Base-by-base conservation (phyloP, 2,329 filamentous ascomycete species). In the Daldinia sp. region DNA sequence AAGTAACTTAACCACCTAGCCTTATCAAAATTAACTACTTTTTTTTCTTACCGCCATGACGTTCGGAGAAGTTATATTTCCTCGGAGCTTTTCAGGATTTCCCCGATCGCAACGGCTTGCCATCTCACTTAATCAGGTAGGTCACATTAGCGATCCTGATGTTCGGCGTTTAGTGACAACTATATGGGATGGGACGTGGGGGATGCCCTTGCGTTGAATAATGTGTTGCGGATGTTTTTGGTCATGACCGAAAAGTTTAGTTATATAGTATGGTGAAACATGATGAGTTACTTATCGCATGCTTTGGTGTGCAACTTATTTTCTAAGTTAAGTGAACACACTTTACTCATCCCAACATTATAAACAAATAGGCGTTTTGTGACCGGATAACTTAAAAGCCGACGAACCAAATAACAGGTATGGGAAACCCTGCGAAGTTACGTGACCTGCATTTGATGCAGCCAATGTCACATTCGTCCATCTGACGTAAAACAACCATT, bases 121-220 rank as follows among this genome's bases (percentile, higher is more conserved):
- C 26, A 53, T 33, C n/a, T 7, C 41, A 42, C 65, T 60, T 37
- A 69, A 71, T 71, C 33, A 20, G 66, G 69, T 69, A 71, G 66
- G 69, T 71, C 28, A 48, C 69, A 69, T 62, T 55, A 48, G n/a
- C 15, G 48, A 23, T 20, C 60, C 60, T 64, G 50, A 60, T 46
- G 53, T 60, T 62, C 37, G 7, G 59, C 13, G 23, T 41, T 35
- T 18, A 60, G 63, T 42, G 30, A 46, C 39, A 58, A 50, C n/a
- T 39, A 23, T 13, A 54, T 54, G 50, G 37, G 46, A 46, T 33
- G 46, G 46, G 58, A 2, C 20, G 20, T 23, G 6, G 6, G 5
- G 51, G 46, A 15, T 28, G 56, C 57, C 56, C 56, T 61, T 53
- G 37, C 56, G 33, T 53, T 48, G 62, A 56, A 26, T 23, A 20